phyloP scores from a whole-genome alignment of 805 yeast species.

The Ogataea thermomethanolica region DNA sequence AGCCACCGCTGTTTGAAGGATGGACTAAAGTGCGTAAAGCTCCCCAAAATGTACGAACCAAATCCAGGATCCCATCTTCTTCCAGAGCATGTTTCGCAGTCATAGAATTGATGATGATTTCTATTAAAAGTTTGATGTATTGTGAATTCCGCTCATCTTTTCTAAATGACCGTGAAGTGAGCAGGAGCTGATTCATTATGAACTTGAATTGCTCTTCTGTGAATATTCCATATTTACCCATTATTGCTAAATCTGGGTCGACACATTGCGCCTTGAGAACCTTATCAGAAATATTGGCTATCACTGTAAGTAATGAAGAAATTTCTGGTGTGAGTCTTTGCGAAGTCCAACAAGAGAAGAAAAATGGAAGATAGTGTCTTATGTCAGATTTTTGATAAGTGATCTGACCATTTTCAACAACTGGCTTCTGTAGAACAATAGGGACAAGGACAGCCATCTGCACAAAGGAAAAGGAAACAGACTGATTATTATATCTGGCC shows the following conservation, averaged over 20 bases:
- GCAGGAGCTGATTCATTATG: constrained; percentile 51
- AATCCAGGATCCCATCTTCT: constrained; percentile 45
- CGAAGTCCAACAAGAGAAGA: constrained; percentile 72
- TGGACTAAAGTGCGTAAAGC: constrained; percentile 80
- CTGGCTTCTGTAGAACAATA: constrained; percentile 31
- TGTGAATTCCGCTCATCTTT: constrained; percentile 25
- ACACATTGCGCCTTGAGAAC: constrained; percentile 36
- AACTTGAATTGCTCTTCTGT: constrained; percentile 57
- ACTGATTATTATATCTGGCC: constrained; percentile 49
- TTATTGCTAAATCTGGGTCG: constrained; percentile 30
- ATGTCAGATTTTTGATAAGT: constrained; percentile 27
- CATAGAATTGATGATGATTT: constrained; percentile 59
- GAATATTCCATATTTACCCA: constrained; percentile 61
- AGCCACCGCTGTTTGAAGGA: constrained; percentile 90
- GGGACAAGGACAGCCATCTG: constrained; percentile 57
- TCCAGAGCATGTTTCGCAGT: constrained; percentile 44
- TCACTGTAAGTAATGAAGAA: constrained; percentile 53
- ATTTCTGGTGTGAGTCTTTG: constrained; percentile 53
- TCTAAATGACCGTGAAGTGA: constrained; percentile 24
- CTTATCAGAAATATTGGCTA: constrained; percentile 57
- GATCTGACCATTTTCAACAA: constrained; percentile 14
- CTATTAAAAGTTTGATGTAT: constrained; percentile 27
- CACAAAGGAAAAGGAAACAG: constrained; percentile 49
- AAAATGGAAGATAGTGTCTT: constrained; percentile 54
- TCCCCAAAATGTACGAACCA: constrained; percentile 53